These are phyloP conservation scores for Cercospora brassicicola DNA, from an alignment of 2,329 filamentous ascomycete species.

Conservation along the genomic window DNA sequence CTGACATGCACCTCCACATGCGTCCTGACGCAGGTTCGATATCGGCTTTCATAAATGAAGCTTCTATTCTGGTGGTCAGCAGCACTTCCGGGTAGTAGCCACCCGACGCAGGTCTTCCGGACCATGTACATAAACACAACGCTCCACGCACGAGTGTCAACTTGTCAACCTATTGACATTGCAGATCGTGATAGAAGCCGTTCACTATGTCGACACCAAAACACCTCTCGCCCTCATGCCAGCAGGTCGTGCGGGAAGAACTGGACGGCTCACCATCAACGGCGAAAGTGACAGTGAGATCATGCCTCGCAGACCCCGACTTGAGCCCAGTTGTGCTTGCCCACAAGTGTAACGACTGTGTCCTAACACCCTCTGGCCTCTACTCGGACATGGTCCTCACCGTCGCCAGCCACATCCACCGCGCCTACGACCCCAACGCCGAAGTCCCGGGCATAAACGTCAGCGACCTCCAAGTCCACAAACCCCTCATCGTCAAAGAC, in stretches of 20 bases:
- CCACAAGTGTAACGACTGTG: slow-evolving; percentile 39
- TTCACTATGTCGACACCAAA: neutral
- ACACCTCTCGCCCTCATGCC: slow-evolving; percentile 30
- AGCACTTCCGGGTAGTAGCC: neutral
- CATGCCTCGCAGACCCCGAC: slow-evolving; percentile 28
- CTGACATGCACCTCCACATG: neutral
- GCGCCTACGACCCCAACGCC: slow-evolving; percentile 13
- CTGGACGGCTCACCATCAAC: slow-evolving; percentile 16
- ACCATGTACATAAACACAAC: neutral
- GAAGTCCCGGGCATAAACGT: slow-evolving; percentile 30
- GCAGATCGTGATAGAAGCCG: neutral
- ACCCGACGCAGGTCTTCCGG: neutral
- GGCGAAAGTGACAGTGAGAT: slow-evolving; percentile 28
- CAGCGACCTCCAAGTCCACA: slow-evolving; percentile 32
- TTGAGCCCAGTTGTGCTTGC: slow-evolving; percentile 33
- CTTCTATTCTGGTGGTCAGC: neutral
- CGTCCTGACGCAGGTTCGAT: neutral
- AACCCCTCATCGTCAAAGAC: slow-evolving; percentile 31
- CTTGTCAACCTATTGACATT: neutral
- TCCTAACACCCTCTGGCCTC: slow-evolving; percentile 37
- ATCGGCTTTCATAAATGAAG: neutral
- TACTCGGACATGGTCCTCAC: slow-evolving; percentile 40
- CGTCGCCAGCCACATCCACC: slow-evolving; percentile 31
- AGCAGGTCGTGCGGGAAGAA: slow-evolving; percentile 26
- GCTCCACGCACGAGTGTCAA: neutral